Evolutionary conservation across 441 rosid species (phyloP), one percentile per base, ranked within the genome.

Genomic region (Adansonia rubrostipa): DNA sequence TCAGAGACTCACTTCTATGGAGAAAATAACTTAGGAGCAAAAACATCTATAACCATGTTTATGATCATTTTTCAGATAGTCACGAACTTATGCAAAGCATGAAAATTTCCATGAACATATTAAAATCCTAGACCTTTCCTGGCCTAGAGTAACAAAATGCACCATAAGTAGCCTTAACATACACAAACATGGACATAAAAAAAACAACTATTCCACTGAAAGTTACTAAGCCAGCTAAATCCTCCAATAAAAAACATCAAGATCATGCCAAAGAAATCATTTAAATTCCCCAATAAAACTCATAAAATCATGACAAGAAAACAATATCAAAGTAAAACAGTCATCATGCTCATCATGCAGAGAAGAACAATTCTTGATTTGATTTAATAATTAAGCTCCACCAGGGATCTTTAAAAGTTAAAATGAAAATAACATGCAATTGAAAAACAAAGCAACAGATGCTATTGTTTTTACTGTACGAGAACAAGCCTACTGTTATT

Each of bases 401-500:
- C 47, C 70, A 47, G 44, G 67, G 71, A 58, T 54, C 71, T 83
- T 78, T 20, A 70, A 57, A 76, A 54, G 76, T 78, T 80, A 62
- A 82, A 67, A 72, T 73, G 71, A 81, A 74, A 75, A 67, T 51
- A 78, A 40, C 77, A 75, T 71, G 80, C 71, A 82, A 66, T 80
- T 74, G 33, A 83, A 66, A 14, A 63, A 50, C 73, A 54, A 17
- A 40, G 33, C 44, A 48, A 74, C 33, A 33, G 58, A 65, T 45
- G 33, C 48, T 7, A 65, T 48, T 22, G 28, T 68, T 22, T 60
- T 89, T 80, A 92, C 87, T 87, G 99, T 90, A 95, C 98, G 87
- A 93, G 91, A 81, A 93, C 97, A 40, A 95, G 97, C 85, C 95
- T 87, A 71, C 88, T 90, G 24, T 57, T 63, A 63, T 88, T 75